Conservation (phyloP, 2,329 filamentous ascomycete genomes). For the Coleophoma eucalyptorum region DNA sequence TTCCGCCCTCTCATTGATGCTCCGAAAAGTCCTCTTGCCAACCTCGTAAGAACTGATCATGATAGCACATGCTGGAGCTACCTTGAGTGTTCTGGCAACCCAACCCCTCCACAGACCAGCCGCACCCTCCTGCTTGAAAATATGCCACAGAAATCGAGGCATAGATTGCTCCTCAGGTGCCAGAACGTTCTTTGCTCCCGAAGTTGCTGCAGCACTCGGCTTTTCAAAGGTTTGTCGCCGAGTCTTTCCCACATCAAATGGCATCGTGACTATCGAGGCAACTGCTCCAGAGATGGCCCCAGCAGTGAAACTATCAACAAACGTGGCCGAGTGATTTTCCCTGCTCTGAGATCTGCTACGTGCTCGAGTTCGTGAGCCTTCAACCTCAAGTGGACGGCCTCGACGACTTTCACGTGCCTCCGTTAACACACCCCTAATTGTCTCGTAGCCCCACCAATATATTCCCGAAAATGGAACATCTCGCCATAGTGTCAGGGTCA, state of each 20-base stretch:
- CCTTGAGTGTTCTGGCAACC: slow-evolving; percentile 87
- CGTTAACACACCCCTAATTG: slow-evolving; percentile 66
- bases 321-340: slow-evolving; percentile 72
- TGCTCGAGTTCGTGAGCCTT: slow-evolving; percentile 35
- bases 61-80: slow-evolving; percentile 94
- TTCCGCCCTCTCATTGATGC: slow-evolving; percentile 58
- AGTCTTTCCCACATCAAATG: slow-evolving; percentile 97
- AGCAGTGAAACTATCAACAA: slow-evolving; percentile 84
- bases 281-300: slow-evolving; percentile 80
- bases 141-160: slow-evolving; percentile 81
- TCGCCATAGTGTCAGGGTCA: slow-evolving; percentile 89
- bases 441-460: slow-evolving; percentile 98
- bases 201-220: slow-evolving; percentile 21
- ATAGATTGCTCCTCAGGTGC: slow-evolving; percentile 75
- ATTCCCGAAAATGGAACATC: slow-evolving; percentile 96
- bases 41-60: slow-evolving; percentile 99
- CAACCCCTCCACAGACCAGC: slow-evolving; percentile 85
- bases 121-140: slow-evolving; percentile 80
- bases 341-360: slow-evolving; percentile 56
- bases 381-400: slow-evolving; percentile 35
- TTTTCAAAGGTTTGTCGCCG: slow-evolving; percentile 81
- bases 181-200: slow-evolving; percentile 30
- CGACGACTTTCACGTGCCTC: slow-evolving; percentile 57
- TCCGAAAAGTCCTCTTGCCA: slow-evolving; percentile 81
- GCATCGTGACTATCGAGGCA: slow-evolving; percentile 85